phyloP scores from a whole-genome alignment of 2,329 filamentous ascomycete genomes.

The Pseudogymnoascus sp. region DNA sequence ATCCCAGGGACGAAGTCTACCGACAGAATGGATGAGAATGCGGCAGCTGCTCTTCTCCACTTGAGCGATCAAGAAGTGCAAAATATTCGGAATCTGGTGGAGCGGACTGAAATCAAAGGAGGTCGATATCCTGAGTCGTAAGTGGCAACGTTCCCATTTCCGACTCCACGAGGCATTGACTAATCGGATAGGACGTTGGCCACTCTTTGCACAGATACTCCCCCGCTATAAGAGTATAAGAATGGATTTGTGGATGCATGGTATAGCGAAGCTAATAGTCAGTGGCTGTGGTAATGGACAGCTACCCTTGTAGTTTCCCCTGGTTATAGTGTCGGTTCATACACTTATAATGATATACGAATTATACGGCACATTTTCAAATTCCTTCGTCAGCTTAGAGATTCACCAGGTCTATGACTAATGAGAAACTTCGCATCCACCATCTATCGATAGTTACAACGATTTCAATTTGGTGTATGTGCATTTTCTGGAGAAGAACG shows the following conservation, averaged over 20 bases:
- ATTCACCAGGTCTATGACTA: too few relatives aligned
- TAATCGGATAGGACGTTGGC: neutral
- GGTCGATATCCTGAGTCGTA: conserved; percentile 19
- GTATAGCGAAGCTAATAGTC: neutral
- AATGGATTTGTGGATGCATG: neutral
- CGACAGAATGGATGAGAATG: conserved; percentile 11
- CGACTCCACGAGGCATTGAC: neutral
- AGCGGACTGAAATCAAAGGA: conserved; percentile 18
- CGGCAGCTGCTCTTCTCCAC: conserved; percentile 13
- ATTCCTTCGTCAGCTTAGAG: too few relatives aligned
- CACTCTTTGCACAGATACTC: conserved; percentile 5
- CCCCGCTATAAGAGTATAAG: neutral
- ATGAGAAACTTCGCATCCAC: too few relatives aligned
- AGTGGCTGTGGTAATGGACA: neutral
- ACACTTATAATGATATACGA: too few relatives aligned
- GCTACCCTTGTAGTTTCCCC: too few relatives aligned
- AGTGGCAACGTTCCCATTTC: conserved; percentile 9
- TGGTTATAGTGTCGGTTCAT: too few relatives aligned
- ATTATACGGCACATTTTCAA: too few relatives aligned
- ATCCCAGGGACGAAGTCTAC: conserved; percentile 12
- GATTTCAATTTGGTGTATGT: too few relatives aligned
- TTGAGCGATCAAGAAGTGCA: conserved; percentile 21
- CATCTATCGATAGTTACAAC: too few relatives aligned
- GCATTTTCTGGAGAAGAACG: too few relatives aligned
- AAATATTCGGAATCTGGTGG: conserved; percentile 17